These are phyloP conservation scores for Cajanus cajan DNA, from an alignment of 306 rosid species.

Conservation along the genomic window DNA sequence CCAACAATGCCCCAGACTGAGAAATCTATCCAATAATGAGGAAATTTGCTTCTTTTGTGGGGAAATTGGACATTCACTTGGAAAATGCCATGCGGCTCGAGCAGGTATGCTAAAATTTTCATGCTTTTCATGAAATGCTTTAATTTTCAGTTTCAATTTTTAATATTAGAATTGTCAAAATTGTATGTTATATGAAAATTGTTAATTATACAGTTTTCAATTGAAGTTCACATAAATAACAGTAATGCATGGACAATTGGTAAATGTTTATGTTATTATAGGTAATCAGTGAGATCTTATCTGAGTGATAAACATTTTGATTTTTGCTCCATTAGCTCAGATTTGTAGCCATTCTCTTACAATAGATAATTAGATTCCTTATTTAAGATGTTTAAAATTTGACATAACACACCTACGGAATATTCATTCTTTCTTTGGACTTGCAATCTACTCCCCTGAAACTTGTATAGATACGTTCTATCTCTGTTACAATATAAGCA, in stretches of 20 bases:
- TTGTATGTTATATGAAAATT: not conserved
- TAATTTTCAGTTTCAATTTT: not conserved
- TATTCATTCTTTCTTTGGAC: not conserved
- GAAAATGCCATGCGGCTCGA: constrained; percentile 50
- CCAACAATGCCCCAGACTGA: constrained; percentile 47
- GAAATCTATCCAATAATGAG: not conserved
- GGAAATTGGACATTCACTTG: constrained; percentile 67
- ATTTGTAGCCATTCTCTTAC: not conserved
- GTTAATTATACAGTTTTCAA: not conserved
- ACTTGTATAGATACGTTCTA: not conserved
- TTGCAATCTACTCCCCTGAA: not conserved
- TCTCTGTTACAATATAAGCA: not conserved
- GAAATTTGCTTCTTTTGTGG: constrained; percentile 83
- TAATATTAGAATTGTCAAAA: not conserved
- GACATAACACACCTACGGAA: not conserved
- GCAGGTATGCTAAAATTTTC: constrained; percentile 50
- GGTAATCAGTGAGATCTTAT: constrained; percentile 16
- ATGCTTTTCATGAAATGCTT: not conserved
- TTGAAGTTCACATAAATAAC: not conserved
- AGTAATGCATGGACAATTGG: not conserved
- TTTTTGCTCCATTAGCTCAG: not conserved
- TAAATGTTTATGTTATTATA: not conserved
- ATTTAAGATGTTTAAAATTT: not conserved
- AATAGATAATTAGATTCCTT: not conserved
- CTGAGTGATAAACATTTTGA: not conserved